Conservation (phyloP, 2,329 filamentous ascomycete species). For the Aureobasidium pullulans region DNA sequence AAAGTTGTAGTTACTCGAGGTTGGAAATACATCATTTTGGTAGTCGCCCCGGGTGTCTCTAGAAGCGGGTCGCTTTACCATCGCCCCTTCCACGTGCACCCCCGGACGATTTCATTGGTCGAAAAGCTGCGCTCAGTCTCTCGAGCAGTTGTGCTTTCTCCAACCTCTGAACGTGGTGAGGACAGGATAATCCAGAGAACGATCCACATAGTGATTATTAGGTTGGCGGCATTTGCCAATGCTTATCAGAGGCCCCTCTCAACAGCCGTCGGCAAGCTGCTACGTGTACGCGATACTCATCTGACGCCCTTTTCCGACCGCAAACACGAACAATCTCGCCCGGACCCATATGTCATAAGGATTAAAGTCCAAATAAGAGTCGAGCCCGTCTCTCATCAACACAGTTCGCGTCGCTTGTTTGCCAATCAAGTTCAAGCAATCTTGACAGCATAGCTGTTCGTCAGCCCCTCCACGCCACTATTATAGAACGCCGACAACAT, state of each 20-base stretch:
- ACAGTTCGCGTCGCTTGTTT: not conserved
- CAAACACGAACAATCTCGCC: constrained; percentile 1
- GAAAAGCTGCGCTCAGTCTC: not conserved
- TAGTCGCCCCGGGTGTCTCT: too few species aligned
- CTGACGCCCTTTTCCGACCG: constrained; percentile 5
- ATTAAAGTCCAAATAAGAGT: constrained; percentile 1
- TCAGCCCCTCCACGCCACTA: not conserved
- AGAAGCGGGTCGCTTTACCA: too few species aligned
- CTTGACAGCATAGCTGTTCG: not conserved
- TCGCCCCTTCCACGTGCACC: not conserved
- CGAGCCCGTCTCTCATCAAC: constrained; percentile 2
- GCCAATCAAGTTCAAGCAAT: not conserved
- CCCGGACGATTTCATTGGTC: not conserved
- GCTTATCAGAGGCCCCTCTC: constrained; percentile 8
- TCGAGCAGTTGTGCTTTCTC: constrained; percentile 7
- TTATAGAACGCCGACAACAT: constrained; percentile 2
- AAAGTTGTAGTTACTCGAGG: too few species aligned
- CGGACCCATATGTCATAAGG: constrained; percentile 4
- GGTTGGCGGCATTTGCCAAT: constrained; percentile 12
- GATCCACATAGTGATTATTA: constrained; percentile 10
- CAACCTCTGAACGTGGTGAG: constrained; percentile 9
- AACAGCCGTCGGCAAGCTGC: constrained; percentile 13
- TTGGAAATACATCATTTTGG: too few species aligned
- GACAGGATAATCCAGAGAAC: not conserved
- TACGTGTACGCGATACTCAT: constrained; percentile 6